A percentile compares a stretch with the other conserved stretches of the same genome.
These are phyloP conservation scores for Trametes versicolor DNA, from an alignment of 1,284 basidiomycete genomes.

Conservation along the genomic window DNA sequence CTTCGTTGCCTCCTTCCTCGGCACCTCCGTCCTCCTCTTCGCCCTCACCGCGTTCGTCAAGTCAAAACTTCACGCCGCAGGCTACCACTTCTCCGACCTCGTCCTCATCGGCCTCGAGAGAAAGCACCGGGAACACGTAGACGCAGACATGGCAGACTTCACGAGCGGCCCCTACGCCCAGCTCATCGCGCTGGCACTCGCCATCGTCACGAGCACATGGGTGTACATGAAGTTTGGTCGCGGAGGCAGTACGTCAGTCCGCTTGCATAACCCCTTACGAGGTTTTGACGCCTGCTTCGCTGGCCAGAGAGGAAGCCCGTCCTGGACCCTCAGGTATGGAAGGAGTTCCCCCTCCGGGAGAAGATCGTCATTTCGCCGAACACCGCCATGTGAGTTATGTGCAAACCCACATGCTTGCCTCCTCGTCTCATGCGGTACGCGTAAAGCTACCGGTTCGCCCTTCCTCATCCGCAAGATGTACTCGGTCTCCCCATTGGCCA, in stretches of 20 bases:
- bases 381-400: conserved; percentile 82
- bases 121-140: conserved; percentile 13
- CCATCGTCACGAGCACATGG: conserved; percentile 47
- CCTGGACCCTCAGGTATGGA: conserved; percentile 82
- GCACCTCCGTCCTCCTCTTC: conserved; percentile 58
- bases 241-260: conserved; percentile 47
- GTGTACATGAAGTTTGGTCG: conserved; percentile 57
- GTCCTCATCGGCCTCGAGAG: conserved; percentile 70
- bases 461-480: conserved; percentile 77
- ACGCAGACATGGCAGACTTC: conserved; percentile 35
- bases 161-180: conserved; percentile 43
- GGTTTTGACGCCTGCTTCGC: conserved; percentile 20
- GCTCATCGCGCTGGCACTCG: conserved; percentile 49
- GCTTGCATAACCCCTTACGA: conserved; percentile 1
- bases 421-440: conserved; percentile 11
- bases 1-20: conserved; percentile 62
- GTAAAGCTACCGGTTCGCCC: conserved; percentile 88
- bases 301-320: conserved; percentile 66
- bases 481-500: conserved; percentile 97
- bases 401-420: conserved; percentile 6
- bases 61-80: conserved; percentile 57
- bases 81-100: conserved; percentile 65
- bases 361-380: conserved; percentile 94
- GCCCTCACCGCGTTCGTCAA: conserved; percentile 52
- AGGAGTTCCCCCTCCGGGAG: conserved; percentile 83